Conservation (phyloP, 1,284 basidiomycete genomes). For the Peniophora sp. region DNA sequence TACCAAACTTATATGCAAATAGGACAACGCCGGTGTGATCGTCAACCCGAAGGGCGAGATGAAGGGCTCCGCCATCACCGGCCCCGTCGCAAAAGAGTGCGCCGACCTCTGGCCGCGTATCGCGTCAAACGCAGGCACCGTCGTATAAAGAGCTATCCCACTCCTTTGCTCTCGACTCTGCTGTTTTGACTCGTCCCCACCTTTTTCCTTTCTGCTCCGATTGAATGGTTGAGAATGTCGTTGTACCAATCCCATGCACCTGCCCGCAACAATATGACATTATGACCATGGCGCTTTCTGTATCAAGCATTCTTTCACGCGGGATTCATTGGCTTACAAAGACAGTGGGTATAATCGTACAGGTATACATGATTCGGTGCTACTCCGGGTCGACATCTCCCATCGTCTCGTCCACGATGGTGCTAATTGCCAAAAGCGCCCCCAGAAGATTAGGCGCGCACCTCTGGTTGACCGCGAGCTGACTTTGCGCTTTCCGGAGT, state of each 20-base stretch:
- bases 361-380: too few relatives aligned
- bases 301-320: too few relatives aligned
- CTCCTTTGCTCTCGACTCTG: background rate
- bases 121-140: constrained; percentile 95
- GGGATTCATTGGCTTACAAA: too few relatives aligned
- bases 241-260: background rate
- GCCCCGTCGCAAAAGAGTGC: constrained; percentile 96
- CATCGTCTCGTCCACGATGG: too few relatives aligned
- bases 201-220: constrained; percentile 1
- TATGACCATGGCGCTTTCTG: constrained; percentile 1
- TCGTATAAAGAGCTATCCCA: constrained; percentile 41
- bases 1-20: background rate
- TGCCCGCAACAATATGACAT: constrained; percentile 1
- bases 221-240: background rate
- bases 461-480: too few relatives aligned
- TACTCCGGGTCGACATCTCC: too few relatives aligned
- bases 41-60: constrained; percentile 99
- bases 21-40: constrained; percentile 96
- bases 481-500: too few relatives aligned
- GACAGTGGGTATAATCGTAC: too few relatives aligned
- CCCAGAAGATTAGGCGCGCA: too few relatives aligned
- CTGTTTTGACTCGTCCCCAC: background rate
- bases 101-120: constrained; percentile 99
- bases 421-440: too few relatives aligned
- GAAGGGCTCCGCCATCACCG: constrained; percentile 99